Base-by-base conservation (phyloP, 805 yeast genomes). In the Candida tammaniensis region DNA sequence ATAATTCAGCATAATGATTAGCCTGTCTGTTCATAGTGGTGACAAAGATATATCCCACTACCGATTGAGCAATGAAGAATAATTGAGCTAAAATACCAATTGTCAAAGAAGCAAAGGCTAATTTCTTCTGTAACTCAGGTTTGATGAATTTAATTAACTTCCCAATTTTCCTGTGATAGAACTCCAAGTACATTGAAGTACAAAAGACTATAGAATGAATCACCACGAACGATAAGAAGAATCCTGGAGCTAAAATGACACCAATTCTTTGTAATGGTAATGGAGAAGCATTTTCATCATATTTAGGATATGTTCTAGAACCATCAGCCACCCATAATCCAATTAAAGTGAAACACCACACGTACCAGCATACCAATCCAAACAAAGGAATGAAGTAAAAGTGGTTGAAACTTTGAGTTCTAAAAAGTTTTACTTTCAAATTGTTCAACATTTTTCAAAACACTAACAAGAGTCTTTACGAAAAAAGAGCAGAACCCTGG, bases 81-180 rank as follows among this genome's bases (percentile, higher is more conserved):
- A 42, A 13, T 32, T 53, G 58, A 9, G 55, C 54, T 15, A 49
- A 11, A 15, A 48, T 35, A n/a, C 59, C 59, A 10, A 49, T 17
- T 8, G 42, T 18, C 9, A 54, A 43, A 8, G 53, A 47, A n/a
- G 54, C 51, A 24, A 37, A 51, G 6, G 55, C 59, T 35, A 54
- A 47, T 16, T 52, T 36, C 27, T 41, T 49, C 26, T 54, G 59
- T 21, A 54, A 28, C 11, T 31, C 37, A 10, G 59, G 59, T 26
- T 44, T 43, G 31, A 52, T 51, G 33, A 54, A 54, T 35, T 54
- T 54, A 41, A 54, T 52, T 32, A 54, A 47, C 44, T 54, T 54
- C 16, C 59, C 59, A 27, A 54, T 52, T 33, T 48, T 52, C 17
- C 59, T 43, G 33, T 54, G 59, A 44, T 52, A 54, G 39, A 42